Conservation (phyloP, 208 protist species). For the Angomonas ambiguus region DNA sequence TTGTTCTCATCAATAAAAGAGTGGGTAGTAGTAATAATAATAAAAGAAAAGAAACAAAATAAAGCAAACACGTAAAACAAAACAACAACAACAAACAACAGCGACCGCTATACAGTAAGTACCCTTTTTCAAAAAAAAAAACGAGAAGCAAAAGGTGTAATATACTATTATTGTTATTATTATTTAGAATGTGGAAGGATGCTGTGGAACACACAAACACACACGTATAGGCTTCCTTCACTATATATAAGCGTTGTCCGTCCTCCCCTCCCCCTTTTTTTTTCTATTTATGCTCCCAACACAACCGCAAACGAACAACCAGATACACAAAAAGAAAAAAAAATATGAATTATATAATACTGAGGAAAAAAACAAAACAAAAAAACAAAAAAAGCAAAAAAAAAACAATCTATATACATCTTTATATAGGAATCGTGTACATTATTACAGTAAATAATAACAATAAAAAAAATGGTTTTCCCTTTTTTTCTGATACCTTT, state of each 20-base stretch:
- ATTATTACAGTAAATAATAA: too few relatives aligned
- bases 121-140: too few relatives aligned
- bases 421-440: not conserved
- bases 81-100: too few relatives aligned
- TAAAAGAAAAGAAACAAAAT: not conserved
- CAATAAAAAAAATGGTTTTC: too few relatives aligned
- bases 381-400: not conserved
- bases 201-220: too few relatives aligned
- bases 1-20: too few relatives aligned
- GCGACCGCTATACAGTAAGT: too few relatives aligned
- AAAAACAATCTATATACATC: not conserved
- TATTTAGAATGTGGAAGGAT: too few relatives aligned
- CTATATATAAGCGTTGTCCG: slow-evolving; percentile 11
- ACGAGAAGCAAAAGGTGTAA: too few relatives aligned
- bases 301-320: not conserved
- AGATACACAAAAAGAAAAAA: not conserved
- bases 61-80: slow-evolving; percentile 6
- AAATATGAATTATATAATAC: not conserved
- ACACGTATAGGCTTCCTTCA: too few relatives aligned
- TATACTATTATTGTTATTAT: slow-evolving; percentile 10
- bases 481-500: too few relatives aligned
- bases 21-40: too few relatives aligned
- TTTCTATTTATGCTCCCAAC: not conserved
- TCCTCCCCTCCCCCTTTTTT: slow-evolving; percentile 3
- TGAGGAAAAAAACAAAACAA: not conserved